These are phyloP conservation scores for Aspergillus neotritici DNA, from an alignment of 2,329 filamentous ascomycete species.

Conservation along the genomic window DNA sequence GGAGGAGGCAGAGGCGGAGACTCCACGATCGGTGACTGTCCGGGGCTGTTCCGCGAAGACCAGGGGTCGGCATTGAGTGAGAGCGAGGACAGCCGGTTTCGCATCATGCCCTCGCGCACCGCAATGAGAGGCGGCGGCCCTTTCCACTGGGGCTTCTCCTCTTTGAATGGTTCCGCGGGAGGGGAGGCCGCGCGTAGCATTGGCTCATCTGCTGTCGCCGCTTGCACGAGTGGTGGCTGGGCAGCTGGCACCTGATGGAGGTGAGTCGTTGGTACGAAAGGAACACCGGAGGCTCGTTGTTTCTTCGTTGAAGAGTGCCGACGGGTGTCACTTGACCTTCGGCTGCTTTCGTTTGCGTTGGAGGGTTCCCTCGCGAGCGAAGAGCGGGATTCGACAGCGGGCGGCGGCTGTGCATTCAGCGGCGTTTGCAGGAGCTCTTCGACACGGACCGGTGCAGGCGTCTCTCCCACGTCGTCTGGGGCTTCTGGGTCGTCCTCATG, in stretches of 20 bases:
- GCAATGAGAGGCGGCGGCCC: constrained; percentile 47
- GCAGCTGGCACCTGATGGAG: constrained; percentile 2
- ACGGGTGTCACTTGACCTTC: constrained; percentile 10
- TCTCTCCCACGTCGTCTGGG: constrained; percentile 40
- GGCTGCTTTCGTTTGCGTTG: constrained; percentile 13
- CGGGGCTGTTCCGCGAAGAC: constrained; percentile 22
- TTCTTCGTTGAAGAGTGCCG: constrained; percentile 7
- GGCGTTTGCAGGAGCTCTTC: constrained; percentile 61
- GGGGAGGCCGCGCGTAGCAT: constrained; percentile 15
- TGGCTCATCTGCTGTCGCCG: neutral
- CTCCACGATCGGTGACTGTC: constrained; percentile 20
- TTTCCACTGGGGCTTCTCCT: constrained; percentile 20
- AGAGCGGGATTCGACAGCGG: constrained; percentile 23
- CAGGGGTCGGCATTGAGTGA: constrained; percentile 31
- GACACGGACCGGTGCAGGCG: constrained; percentile 57
- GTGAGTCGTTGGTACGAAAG: constrained; percentile 4
- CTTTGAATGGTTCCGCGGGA: constrained; percentile 9
- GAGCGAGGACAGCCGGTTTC: constrained; percentile 32
- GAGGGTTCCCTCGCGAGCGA: constrained; percentile 8
- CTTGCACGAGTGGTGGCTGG: constrained; percentile 6
- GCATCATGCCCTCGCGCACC: constrained; percentile 50
- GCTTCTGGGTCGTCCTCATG: constrained; percentile 31
- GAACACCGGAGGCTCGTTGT: constrained; percentile 4
- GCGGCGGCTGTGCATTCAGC: constrained; percentile 44
- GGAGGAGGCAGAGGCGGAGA: neutral